Percentiles rank a stretch among this genome's conserved stretches.
phyloP scores from a whole-genome alignment of 768 basidiomycete species.

The Auricularia sp. region DNA sequence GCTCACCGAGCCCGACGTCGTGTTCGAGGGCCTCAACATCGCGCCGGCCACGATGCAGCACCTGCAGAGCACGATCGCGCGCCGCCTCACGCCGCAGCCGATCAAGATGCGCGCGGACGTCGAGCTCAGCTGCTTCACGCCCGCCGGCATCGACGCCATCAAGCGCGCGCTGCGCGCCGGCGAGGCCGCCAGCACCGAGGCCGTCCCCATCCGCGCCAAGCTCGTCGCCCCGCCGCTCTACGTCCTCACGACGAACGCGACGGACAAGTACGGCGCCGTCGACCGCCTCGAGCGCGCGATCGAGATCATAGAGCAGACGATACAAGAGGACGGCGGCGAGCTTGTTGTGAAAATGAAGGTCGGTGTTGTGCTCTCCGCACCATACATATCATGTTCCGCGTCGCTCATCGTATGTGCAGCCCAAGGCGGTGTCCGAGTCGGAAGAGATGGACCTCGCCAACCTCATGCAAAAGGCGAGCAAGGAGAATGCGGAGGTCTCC shows the following conservation, averaged over 20 bases:
- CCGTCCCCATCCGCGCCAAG: slow-evolving; percentile 94
- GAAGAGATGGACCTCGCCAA: slow-evolving; percentile 96
- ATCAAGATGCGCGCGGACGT: slow-evolving; percentile 98
- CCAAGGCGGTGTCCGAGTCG: slow-evolving; percentile 94
- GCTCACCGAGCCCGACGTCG: slow-evolving; percentile 70
- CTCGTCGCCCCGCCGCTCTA: slow-evolving; percentile 94
- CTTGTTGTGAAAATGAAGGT: slow-evolving; percentile 95
- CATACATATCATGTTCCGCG: neutral
- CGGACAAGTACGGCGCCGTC: slow-evolving; percentile 92
- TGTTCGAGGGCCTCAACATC: slow-evolving; percentile 64
- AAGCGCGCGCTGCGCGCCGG: slow-evolving; percentile 84
- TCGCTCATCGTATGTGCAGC: slow-evolving; percentile 34
- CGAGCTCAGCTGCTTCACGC: slow-evolving; percentile 92
- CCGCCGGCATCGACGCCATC: slow-evolving; percentile 93
- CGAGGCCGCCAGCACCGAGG: slow-evolving; percentile 69
- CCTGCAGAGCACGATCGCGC: slow-evolving; percentile 77
- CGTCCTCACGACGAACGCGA: slow-evolving; percentile 90
- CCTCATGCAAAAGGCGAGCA: slow-evolving; percentile 89
- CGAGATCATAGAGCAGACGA: slow-evolving; percentile 75
- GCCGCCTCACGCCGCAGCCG: slow-evolving; percentile 92
- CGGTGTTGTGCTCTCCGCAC: slow-evolving; percentile 19
- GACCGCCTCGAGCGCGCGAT: slow-evolving; percentile 91
- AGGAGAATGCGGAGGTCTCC: slow-evolving; percentile 92
- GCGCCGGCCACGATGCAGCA: slow-evolving; percentile 47
- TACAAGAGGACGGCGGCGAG: slow-evolving; percentile 75